Base-by-base conservation (phyloP, 306 rosid genomes). In the Begonia masoniana region DNA sequence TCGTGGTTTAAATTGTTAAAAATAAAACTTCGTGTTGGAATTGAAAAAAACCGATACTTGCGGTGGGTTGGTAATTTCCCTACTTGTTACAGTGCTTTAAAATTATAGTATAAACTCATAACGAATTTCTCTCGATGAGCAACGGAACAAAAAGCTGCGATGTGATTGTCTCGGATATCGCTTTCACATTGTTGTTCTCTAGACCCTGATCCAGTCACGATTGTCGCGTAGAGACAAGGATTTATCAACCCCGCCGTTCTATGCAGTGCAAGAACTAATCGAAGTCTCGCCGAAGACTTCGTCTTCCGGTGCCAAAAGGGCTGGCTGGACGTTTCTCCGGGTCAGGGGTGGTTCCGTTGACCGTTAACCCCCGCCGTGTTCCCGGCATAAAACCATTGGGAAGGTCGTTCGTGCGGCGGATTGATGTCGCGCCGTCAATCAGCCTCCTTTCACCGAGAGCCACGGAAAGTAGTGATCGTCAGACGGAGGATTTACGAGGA, bases 201-300 rank as follows among this genome's bases (percentile, higher is more conserved):
- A 7, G 97, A 91, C 54, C 97, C 97, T 42, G 97, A 91, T 60
- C 92, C 97, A 36, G 47, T 91, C 97, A 91, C 66, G 97, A 91
- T 64, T 85, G 73, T 31, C 85, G 97, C 94, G 70, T 85, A 57
- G 85, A 87, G 55, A 74, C 76, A 67, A 53, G 70, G 19, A 6
- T 70, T 10, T 77, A 74, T 50, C 60, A 17, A 63, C 81, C 69
- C 52, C 56, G 9, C 65, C 16, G 59, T 41, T 55, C 52, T 60
- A 79, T 62, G 51, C 94, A 79, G 12, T 89, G 99, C 88, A 91
- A 79, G 72, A 83, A 83, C 58, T 68, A 94, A 10, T 63, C 92
- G 77, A 82, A 68, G 92, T 53, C n/a, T 73, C 58, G 45, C 75
- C 5, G 75, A 81, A 3, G 96, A 86, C 72, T 91, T 86, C 15